Base-by-base conservation (phyloP, 805 yeast species). In the Zygoascus biomembranicola region DNA sequence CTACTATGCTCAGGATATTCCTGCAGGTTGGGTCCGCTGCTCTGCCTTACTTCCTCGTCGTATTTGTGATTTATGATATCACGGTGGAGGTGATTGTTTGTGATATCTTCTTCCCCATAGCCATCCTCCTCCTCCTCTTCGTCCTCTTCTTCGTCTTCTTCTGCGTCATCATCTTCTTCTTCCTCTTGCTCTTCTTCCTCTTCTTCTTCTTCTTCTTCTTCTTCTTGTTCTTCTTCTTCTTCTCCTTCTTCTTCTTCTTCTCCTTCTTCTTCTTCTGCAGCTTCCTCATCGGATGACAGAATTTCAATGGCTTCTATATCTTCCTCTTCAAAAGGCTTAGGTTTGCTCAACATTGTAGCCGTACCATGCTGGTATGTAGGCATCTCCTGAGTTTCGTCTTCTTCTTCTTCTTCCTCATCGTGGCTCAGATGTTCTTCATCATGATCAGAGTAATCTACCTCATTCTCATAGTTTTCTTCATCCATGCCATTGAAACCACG, bases 161-260 rank as follows among this genome's bases (percentile, higher is more conserved):
- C 35, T 9, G 11, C 8, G 35, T 53, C 56, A n/a, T 32, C 47
- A 13, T 28, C 47, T 3, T 42, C 46, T 32, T 51, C 55, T 8
- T 52, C 57, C 2, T 32, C 56, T 26, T 45, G 47, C 31, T 53
- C 57, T 13, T 20, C 31, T 5, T 35, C 39, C 5, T n/a, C 16
- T 13, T n/a, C 39, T 5, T 35, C 39, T 13, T 13, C 13, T 3
- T 47, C 43, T 6, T 47, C 53, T 13, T 47, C 50, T 11, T 45
- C 52, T 14, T 49, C 26, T 16, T 37, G 18, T 41, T 47, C 32
- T 9, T 42, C 43, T 5, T 51, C 52, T 16, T 56, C 59, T n/a
- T 46, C 54, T 18, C 51, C 55, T 19, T 54, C 47, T 31, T 50
- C 59, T 28, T 31, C 55, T 23, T 41, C 43, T 39, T 11, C 13